Evolutionary conservation across 768 basidiomycete genomes (phyloP), one percentile per base, ranked within the genome.

Genomic region (Rhodosporidiobolus odoratus): DNA sequence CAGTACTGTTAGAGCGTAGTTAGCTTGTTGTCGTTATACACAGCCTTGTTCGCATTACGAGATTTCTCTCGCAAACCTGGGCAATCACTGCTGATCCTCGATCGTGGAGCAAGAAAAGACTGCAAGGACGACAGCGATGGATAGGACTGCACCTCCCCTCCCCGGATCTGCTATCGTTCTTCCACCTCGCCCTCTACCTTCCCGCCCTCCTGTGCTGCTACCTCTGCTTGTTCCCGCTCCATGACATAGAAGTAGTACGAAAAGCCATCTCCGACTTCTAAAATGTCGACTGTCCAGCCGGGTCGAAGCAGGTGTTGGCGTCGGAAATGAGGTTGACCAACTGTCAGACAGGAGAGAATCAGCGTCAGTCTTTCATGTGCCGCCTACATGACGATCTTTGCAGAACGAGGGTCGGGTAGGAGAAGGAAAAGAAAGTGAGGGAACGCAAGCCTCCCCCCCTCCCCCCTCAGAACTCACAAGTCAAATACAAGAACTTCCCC

Each of bases 261-360:
- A 9, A 13, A 15, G 21, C 48, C 25, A n/a, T n/a, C 48, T 12
- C 48, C 25, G 15, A 13, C 25, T 25, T 50, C 48, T 45, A 83
- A 84, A 63, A 90, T 83, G 75, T 89, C 86, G 8, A 92, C 81
- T 10, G 78, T 84, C 30, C 89, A 87, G 3, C 81, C 83, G 23
- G 83, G 81, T 58, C 83, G 80, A 6, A 81, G 83, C 25, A 93
- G 80, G 78, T 86, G 91, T 27, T 85, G 86, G 65, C 83, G 82
- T 48, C 91, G 87, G 78, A 93, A 92, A 78, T 93, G 91, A 1
- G 91, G 91, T 77, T 92, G 91, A 7, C 91, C 91, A 74, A 92
- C 62, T 12, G 65, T n/a, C n/a, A n/a, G n/a, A n/a, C n/a, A n/a
- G n/a, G n/a, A n/a, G n/a, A n/a, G n/a, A n/a, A n/a, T n/a, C n/a